Base-by-base conservation (phyloP, 202 grass and related monocot genomes). In the Panicum hallii region DNA sequence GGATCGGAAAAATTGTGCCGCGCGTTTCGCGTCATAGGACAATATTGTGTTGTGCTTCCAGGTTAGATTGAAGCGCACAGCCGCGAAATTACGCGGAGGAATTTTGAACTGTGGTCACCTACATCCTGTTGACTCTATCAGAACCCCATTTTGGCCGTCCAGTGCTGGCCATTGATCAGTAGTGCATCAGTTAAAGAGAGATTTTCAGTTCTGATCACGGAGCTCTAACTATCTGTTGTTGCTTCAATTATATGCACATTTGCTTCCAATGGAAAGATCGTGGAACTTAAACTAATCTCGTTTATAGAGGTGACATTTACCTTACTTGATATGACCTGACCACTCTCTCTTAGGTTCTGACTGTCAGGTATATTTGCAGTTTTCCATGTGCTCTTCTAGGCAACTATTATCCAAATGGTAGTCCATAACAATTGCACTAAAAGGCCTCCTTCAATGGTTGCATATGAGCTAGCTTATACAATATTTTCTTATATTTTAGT, bases 381-480 rank as follows among this genome's bases (percentile, higher is more conserved):
- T 82, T 86, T 47, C 16, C 55, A 65, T 82, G 46, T 78, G 42
- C 11, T 73, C 72, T 12, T 77, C 64, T 78, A 64, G 55, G 41
- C 28, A 82, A 78, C 41, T 86, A 42, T 42, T 82, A 79, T 53
- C 44, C 68, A 79, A 86, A 83, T 60, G 60, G 52, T 34, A 61
- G 30, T 16, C 28, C 83, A 82, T 41, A 82, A 43, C 65, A 81
- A 34, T 67, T 6, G 67, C 70, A 23, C 28, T 46, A 32, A 1
- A 32, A 32, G 32, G 32, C 1, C 32, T 32, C 32, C 32, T 32
- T 3, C 32, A 32, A 32, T 2, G 32, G 32, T 2, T 32, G 32
- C 2, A 1, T 32, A 1, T 32, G 1, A 32, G 32, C 32, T 32
- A 32, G 32, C 32, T 32, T 2, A 32, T 32, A 32, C 1, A 32